These are phyloP conservation scores for Uronychia binucleata DNA, from an alignment of 73 alveolate species.

Conservation along the genomic window DNA sequence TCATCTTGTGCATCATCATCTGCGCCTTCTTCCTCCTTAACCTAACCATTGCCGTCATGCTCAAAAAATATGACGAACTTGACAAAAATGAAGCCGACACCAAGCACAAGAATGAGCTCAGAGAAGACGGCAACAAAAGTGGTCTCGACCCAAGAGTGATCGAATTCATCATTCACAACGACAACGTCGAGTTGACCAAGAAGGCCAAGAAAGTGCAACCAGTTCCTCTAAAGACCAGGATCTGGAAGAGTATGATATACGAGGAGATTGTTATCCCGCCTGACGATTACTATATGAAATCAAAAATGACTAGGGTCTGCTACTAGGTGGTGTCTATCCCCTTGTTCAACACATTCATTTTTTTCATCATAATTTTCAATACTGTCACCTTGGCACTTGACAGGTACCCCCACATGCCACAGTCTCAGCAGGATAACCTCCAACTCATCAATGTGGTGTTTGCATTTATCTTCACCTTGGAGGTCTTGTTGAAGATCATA, in stretches of 20 bases:
- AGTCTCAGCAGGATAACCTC: background rate
- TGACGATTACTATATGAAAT: background rate
- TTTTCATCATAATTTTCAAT: constrained; percentile 9
- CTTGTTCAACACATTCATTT: constrained; percentile 1
- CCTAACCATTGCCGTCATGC: constrained; percentile 58
- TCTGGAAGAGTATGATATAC: background rate
- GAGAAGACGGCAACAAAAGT: constrained; percentile 9
- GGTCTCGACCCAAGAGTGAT: constrained; percentile 12
- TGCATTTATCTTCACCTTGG: constrained; percentile 13
- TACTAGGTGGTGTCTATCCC: constrained; percentile 4
- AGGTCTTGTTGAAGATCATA: constrained; percentile 25
- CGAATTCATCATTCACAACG: constrained; percentile 16
- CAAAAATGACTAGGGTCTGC: background rate
- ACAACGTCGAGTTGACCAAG: constrained; percentile 2
- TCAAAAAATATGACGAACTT: constrained; percentile 52
- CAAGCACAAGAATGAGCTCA: background rate
- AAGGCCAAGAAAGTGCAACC: too few species aligned
- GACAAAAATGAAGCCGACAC: constrained; percentile 33
- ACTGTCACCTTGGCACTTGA: constrained; percentile 22
- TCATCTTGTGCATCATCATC: constrained; percentile 28
- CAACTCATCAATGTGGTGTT: background rate
- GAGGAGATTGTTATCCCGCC: too few species aligned
- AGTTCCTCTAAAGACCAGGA: background rate
- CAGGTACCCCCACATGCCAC: constrained; percentile 34
- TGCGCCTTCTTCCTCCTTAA: constrained; percentile 41